These are phyloP conservation scores for Rhododendron ferrugineum DNA, from an alignment of 148 eudicot species.

Conservation along the genomic window DNA sequence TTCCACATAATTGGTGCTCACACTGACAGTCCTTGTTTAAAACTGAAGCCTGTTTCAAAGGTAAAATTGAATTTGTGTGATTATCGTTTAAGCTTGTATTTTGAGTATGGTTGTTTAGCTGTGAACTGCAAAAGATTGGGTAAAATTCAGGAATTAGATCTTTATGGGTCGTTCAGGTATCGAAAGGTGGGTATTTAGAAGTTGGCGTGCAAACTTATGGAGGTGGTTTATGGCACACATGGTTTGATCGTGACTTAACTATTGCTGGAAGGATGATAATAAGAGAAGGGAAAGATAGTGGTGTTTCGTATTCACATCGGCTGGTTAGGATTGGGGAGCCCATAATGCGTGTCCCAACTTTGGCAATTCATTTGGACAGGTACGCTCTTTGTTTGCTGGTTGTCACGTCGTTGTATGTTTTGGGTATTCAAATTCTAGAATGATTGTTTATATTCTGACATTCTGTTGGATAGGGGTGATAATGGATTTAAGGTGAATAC, in stretches of 20 bases:
- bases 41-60: slow-evolving; percentile 89
- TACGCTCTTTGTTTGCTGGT: slow-evolving; percentile 9
- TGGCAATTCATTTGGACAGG: slow-evolving; percentile 98
- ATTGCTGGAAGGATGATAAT: slow-evolving; percentile 87
- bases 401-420: not conserved
- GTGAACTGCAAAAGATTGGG: not conserved
- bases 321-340: slow-evolving; percentile 81
- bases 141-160: not conserved
- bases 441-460: not conserved
- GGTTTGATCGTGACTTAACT: slow-evolving; percentile 94
- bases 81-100: not conserved
- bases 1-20: slow-evolving; percentile 87
- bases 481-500: slow-evolving; percentile 90
- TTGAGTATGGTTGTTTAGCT: not conserved
- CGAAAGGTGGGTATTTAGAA: slow-evolving; percentile 86
- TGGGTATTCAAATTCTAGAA: not conserved
- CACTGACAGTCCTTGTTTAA: slow-evolving; percentile 96
- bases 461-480: slow-evolving; percentile 47
- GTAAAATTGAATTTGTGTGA: slow-evolving; percentile 24
- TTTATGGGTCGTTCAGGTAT: slow-evolving; percentile 37
- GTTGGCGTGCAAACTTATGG: slow-evolving; percentile 94
- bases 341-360: slow-evolving; percentile 92
- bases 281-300: slow-evolving; percentile 57
- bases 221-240: slow-evolving; percentile 96
- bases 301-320: slow-evolving; percentile 55